Base-by-base conservation (phyloP, 371 early-diverging fungal species). In the Mucor velutinosus region DNA sequence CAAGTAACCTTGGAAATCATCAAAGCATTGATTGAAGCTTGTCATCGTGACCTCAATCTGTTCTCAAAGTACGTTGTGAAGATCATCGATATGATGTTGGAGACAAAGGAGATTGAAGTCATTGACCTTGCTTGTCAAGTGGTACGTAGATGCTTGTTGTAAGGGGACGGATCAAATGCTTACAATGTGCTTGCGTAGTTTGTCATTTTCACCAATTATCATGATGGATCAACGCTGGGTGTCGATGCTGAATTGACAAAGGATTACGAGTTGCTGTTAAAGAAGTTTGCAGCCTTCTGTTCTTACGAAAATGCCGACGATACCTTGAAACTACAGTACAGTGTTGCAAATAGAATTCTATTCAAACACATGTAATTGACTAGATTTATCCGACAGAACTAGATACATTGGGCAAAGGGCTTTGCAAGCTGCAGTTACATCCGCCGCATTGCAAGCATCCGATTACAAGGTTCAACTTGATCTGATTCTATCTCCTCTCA, bases 1-100 rank as follows among this genome's bases (percentile, higher is more conserved):
- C 72, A 76, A 58, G 80, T 81, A 8, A 83, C 91, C 1, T 82
- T 94, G 62, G 85, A 87, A 58, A 92, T 95, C 62, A 80, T 92
- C 62, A 88, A 90, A 57, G 83, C 89, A 4, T 85, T 96, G 30
- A 76, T 96, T 56, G 78, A 82, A 51, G 80, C 89, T 15, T 94
- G 93, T 70, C 87, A 88, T 58, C 86, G 87, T 55, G 91, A 94
- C 69, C 80, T 94, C 49, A 91, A 90, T 73, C 78, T 95, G 55
- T 93, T 96, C 73, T 90, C 93, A n/a, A 92, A 91, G 74, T 85
- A 87, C 60, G 76, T 89, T 45, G 81, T 92, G 21, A 78, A 83
- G 17, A 88, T 92, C 41, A 62, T 84, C 29, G 72, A 69, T 21
- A 76, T 80, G 79, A 75, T 90, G 39, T 76, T 87, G 30, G 85